Evolutionary conservation across 139 green algal species (phyloP).

Genomic region (Picochlorum sp.): DNA sequence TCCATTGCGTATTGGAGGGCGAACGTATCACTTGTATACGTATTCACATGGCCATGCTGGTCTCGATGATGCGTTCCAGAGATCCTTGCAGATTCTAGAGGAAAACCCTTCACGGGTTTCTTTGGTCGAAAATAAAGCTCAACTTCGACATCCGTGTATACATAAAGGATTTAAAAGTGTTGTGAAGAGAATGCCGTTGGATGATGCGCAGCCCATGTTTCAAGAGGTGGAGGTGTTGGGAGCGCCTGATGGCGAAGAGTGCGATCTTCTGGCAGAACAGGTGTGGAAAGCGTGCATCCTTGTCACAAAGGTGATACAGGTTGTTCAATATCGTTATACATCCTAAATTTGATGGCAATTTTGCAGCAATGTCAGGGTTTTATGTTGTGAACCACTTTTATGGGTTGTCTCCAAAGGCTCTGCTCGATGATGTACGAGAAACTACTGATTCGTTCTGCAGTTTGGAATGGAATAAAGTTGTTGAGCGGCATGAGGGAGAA

Average conservation of each 20-base stretch:
- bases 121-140: constrained; percentile 22
- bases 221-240: constrained; percentile 28
- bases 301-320: no score
- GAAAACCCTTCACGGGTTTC: constrained; percentile 20
- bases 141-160: constrained; percentile 44
- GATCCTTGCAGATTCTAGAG: constrained; percentile 9
- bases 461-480: constrained; percentile 30
- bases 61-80: constrained; percentile 72
- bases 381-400: constrained; percentile 75
- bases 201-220: constrained; percentile 13
- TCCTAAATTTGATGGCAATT: constrained; percentile 23
- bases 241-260: constrained; percentile 38
- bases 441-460: constrained; percentile 31
- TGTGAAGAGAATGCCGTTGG: constrained; percentile 33
- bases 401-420: constrained; percentile 18
- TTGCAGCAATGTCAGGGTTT: constrained; percentile 63
- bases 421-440: constrained; percentile 25
- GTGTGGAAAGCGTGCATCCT: constrained; percentile 37
- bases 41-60: constrained; percentile 50
- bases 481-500: constrained; percentile 23
- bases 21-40: constrained; percentile 26
- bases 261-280: constrained; percentile 28
- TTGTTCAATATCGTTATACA: constrained; percentile 43
- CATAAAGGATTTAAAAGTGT: constrained; percentile 43
- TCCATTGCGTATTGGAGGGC: constrained; percentile 27